phyloP scores from a whole-genome alignment of 176 grass and related monocot species.

The Bonia amplexicaulis region DNA sequence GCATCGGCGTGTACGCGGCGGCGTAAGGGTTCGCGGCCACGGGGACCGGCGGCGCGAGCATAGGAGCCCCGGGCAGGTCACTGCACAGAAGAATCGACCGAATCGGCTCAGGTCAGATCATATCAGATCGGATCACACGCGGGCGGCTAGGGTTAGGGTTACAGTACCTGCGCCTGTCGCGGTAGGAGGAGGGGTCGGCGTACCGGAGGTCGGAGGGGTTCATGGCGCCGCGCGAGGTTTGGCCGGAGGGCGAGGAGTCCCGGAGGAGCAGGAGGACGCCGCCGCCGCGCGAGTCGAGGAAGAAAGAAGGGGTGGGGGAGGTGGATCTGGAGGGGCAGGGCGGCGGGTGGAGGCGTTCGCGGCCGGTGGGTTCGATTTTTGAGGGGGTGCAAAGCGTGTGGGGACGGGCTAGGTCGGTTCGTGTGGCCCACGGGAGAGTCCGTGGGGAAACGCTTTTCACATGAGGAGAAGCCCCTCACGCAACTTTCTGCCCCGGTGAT shows the following conservation, averaged over 20 bases:
- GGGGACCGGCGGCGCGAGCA: conserved; percentile 19
- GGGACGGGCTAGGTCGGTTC: conserved; percentile 6
- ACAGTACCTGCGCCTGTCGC: conserved; percentile 73
- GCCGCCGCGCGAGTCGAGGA: background rate
- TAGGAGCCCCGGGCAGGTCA: conserved; percentile 24
- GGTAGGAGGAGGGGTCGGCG: conserved; percentile 88
- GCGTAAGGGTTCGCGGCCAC: conserved; percentile 29
- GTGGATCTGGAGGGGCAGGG: conserved; percentile 28
- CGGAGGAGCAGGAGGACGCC: background rate
- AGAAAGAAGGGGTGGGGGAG: background rate
- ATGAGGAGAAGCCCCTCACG: background rate
- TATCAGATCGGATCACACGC: background rate
- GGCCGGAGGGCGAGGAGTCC: background rate
- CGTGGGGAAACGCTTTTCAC: no score
- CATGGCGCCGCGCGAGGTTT: conserved; percentile 33
- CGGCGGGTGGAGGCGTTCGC: conserved; percentile 18
- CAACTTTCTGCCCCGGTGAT: background rate
- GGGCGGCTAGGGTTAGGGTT: background rate
- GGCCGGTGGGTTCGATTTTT: conserved; percentile 22
- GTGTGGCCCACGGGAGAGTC: background rate
- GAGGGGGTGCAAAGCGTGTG: background rate
- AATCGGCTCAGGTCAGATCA: background rate
- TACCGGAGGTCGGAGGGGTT: conserved; percentile 74
- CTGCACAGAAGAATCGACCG: background rate
- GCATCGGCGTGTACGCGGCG: conserved; percentile 7